A percentile compares a stretch with the other conserved stretches of the same genome.
Evolutionary conservation across 768 basidiomycete species (phyloP).

Genomic region (Cubamyces sp.): DNA sequence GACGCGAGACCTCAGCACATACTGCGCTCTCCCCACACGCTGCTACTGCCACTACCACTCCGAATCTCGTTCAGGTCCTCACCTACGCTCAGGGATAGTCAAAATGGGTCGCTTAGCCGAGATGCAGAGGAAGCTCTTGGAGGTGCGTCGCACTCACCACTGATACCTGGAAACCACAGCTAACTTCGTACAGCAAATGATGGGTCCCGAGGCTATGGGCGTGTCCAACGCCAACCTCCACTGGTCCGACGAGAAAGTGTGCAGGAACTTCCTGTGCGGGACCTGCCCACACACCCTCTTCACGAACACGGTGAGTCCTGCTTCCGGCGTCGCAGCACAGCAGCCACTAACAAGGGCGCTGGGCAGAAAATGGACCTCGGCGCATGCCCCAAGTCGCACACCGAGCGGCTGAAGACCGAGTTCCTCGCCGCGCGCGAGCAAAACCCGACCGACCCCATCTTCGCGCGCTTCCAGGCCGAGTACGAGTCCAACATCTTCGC

Average conservation of each 20-base stretch:
- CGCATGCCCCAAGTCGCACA: constrained; percentile 95
- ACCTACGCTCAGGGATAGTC: neutral
- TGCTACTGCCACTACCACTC: neutral
- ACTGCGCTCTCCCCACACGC: neutral
- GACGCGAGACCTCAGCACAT: constrained; percentile 1
- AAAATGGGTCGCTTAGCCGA: constrained; percentile 94
- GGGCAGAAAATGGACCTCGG: constrained; percentile 98
- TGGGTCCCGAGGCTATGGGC: constrained; percentile 99
- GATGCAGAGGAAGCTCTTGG: constrained; percentile 93
- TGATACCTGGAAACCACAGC: constrained; percentile 36
- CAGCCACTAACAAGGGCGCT: constrained; percentile 1
- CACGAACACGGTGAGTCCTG: constrained; percentile 88
- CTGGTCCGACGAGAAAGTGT: constrained; percentile 97
- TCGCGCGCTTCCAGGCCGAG: constrained; percentile 89
- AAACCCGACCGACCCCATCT: constrained; percentile 78
- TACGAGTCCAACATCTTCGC: constrained; percentile 94
- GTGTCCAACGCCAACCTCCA: constrained; percentile 89
- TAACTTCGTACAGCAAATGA: constrained; percentile 77
- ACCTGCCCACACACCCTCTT: constrained; percentile 98
- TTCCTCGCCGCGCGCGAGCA: constrained; percentile 80
- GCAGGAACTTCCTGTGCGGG: constrained; percentile 96
- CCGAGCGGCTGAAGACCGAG: constrained; percentile 90
- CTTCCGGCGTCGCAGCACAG: neutral
- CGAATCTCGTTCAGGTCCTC: neutral
- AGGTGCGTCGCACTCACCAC: constrained; percentile 40